Conservation (phyloP, 2,329 filamentous ascomycete species). For the Cercospora canescens region DNA sequence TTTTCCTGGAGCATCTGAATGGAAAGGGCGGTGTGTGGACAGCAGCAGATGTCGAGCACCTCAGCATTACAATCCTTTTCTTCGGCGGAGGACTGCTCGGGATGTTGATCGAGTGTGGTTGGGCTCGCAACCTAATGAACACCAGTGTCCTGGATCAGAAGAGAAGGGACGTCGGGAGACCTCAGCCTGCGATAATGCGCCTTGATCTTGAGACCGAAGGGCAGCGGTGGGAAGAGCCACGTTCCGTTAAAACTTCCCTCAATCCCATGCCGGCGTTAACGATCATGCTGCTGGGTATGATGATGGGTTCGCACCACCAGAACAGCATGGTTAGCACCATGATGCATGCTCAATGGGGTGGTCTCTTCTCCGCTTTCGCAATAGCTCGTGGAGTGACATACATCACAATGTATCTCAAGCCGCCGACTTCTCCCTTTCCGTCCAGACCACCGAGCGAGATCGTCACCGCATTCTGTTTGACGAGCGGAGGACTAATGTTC, state of each 20-base stretch:
- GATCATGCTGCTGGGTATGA: conserved; percentile 82
- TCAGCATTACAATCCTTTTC: conserved; percentile 91
- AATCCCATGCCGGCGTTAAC: conserved; percentile 88
- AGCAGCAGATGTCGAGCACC: conserved; percentile 81
- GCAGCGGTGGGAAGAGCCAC: conserved; percentile 59
- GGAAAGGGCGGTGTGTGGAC: conserved; percentile 71
- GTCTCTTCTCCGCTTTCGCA: conserved; percentile 77
- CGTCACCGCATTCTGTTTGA: conserved; percentile 81
- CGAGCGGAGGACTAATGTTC: conserved; percentile 85
- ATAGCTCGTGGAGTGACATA: conserved; percentile 79
- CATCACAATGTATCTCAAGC: conserved; percentile 73
- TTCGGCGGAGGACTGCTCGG: conserved; percentile 79
- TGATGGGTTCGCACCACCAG: conserved; percentile 95
- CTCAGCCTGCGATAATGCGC: conserved; percentile 12
- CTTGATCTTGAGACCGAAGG: conserved; percentile 17
- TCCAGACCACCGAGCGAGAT: conserved; percentile 88
- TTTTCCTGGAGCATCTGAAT: conserved; percentile 87
- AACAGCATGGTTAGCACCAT: conserved; percentile 79
- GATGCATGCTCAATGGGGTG: conserved; percentile 93
- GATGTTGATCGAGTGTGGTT: conserved; percentile 40
- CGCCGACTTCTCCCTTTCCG: conserved; percentile 76
- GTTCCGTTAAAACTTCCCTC: conserved; percentile 71
- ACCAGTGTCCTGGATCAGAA: conserved; percentile 47
- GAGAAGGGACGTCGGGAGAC: conserved; percentile 33
- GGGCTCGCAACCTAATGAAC: conserved; percentile 67